These are phyloP conservation scores for Globisporangium orthogonon DNA, from an alignment of 352 stramenopile genomes.

Conservation along the genomic window DNA sequence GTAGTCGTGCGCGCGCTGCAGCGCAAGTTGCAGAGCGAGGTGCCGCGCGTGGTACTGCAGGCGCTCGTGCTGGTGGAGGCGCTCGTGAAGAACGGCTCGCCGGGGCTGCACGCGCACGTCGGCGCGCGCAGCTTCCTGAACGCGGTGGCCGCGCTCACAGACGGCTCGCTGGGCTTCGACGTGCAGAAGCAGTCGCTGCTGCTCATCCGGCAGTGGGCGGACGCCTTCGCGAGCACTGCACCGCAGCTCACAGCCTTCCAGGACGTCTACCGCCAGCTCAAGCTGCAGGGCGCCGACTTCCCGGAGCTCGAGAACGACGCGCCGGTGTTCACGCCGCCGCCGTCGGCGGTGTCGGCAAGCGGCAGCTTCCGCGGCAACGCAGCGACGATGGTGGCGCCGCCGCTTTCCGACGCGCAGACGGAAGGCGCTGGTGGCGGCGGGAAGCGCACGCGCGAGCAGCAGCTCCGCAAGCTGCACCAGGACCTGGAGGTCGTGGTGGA, in stretches of 20 bases:
- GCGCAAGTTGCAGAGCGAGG: conserved; percentile 44
- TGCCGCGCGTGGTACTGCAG: conserved; percentile 35
- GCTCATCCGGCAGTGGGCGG: conserved; percentile 81
- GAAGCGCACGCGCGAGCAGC: conserved; percentile 39
- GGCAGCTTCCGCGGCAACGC: conserved; percentile 7
- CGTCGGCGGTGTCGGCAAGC: conserved; percentile 14
- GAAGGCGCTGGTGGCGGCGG: neutral
- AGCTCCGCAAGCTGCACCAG: conserved; percentile 61
- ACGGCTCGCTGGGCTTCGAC: conserved; percentile 60
- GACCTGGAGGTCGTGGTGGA: conserved; percentile 66
- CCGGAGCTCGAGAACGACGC: conserved; percentile 60
- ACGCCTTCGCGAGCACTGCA: conserved; percentile 38
- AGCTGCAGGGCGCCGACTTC: conserved; percentile 66
- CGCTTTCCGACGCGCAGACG: neutral
- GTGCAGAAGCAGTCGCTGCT: conserved; percentile 69
- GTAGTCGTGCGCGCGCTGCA: conserved; percentile 56
- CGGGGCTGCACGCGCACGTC: conserved; percentile 46
- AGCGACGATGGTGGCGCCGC: neutral
- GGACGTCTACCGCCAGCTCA: conserved; percentile 71
- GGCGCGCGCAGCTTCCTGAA: conserved; percentile 55
- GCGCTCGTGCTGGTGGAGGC: conserved; percentile 65
- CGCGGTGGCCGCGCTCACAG: conserved; percentile 56
- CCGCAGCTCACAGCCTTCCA: conserved; percentile 53
- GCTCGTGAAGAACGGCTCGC: conserved; percentile 75
- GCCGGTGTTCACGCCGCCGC: conserved; percentile 66